Evolutionary conservation across 495 filamentous ascomycete species (phyloP).

Genomic region (Parachaetomium inaequale): DNA sequence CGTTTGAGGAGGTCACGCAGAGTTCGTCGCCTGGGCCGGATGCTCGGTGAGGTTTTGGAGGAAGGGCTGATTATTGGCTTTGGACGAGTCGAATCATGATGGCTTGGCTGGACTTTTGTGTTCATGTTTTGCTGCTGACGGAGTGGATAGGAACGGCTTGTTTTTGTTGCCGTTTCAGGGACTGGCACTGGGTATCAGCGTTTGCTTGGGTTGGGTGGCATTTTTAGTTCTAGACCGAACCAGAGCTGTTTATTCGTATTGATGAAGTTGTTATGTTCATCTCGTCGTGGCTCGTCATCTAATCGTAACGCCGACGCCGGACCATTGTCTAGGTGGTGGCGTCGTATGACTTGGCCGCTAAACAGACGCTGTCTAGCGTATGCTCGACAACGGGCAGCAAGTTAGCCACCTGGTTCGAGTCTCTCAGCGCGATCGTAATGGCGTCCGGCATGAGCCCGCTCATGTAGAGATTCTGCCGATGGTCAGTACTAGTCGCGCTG

Average conservation of each 20-base stretch:
- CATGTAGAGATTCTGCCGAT: slow-evolving; percentile 59
- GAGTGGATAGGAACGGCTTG: slow-evolving; percentile 2
- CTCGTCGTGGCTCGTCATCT: not conserved
- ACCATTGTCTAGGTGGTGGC: not conserved
- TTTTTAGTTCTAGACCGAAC: not conserved
- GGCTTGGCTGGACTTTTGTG: not conserved
- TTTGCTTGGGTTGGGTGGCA: slow-evolving; percentile 6
- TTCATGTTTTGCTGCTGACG: not conserved
- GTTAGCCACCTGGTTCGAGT: slow-evolving; percentile 73
- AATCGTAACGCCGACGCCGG: not conserved
- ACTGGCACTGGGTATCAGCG: slow-evolving; percentile 17
- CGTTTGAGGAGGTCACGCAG: slow-evolving; percentile 43
- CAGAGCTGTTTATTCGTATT: not conserved
- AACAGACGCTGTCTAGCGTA: slow-evolving; percentile 43
- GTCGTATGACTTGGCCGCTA: slow-evolving; percentile 22
- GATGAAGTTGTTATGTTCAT: not conserved
- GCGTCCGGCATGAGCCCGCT: slow-evolving; percentile 61
- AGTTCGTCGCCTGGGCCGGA: slow-evolving; percentile 35
- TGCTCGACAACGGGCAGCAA: slow-evolving; percentile 68
- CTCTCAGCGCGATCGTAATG: slow-evolving; percentile 71
- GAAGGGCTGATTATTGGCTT: not conserved
- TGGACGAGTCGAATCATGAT: not conserved
- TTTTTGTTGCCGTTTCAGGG: not conserved
- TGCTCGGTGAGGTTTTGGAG: slow-evolving; percentile 30
- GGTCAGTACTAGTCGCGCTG: slow-evolving; percentile 1